Evolutionary conservation across 768 basidiomycete genomes (phyloP).

Genomic region (Boletus rex-veris): DNA sequence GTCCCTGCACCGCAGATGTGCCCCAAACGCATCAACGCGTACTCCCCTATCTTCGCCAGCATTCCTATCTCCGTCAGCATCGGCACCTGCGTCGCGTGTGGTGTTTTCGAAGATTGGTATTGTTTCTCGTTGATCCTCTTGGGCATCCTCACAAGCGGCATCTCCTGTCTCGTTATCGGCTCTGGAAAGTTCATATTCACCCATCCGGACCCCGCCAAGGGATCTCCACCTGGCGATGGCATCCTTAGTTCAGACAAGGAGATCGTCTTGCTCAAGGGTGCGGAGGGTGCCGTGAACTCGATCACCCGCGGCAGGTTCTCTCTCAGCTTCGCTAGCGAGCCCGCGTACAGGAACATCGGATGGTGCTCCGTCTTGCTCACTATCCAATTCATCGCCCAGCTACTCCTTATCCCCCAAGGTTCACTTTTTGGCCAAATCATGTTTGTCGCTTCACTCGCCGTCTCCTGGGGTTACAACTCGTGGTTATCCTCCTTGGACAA

Average conservation of each 20-base stretch:
- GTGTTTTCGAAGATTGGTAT: conserved; percentile 32
- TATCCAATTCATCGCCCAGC: conserved; percentile 33
- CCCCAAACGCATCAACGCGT: conserved; percentile 19
- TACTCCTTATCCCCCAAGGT: conserved; percentile 34
- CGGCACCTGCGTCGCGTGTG: conserved; percentile 28
- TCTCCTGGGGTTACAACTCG: conserved; percentile 36
- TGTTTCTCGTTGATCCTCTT: conserved; percentile 34
- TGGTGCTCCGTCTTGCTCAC: conserved; percentile 32
- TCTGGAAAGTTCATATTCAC: conserved; percentile 28
- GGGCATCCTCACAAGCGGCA: conserved; percentile 31
- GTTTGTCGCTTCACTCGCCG: conserved; percentile 32
- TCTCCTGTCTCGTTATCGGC: conserved; percentile 33
- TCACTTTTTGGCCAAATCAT: conserved; percentile 34
- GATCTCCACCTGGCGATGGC: conserved; percentile 29
- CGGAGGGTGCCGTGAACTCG: conserved; percentile 28
- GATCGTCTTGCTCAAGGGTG: conserved; percentile 26
- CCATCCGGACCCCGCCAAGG: conserved; percentile 22
- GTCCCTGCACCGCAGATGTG: conserved; percentile 14
- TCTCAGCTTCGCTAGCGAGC: conserved; percentile 19
- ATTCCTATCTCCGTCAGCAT: conserved; percentile 31
- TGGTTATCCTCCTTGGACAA: conserved; percentile 38
- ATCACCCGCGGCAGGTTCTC: conserved; percentile 31
- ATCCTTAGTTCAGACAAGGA: conserved; percentile 21
- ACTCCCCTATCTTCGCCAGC: conserved; percentile 25
- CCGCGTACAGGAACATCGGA: conserved; percentile 28